These are phyloP conservation scores for Starmera caribaea DNA, from an alignment of 805 yeast species.

Conservation along the genomic window DNA sequence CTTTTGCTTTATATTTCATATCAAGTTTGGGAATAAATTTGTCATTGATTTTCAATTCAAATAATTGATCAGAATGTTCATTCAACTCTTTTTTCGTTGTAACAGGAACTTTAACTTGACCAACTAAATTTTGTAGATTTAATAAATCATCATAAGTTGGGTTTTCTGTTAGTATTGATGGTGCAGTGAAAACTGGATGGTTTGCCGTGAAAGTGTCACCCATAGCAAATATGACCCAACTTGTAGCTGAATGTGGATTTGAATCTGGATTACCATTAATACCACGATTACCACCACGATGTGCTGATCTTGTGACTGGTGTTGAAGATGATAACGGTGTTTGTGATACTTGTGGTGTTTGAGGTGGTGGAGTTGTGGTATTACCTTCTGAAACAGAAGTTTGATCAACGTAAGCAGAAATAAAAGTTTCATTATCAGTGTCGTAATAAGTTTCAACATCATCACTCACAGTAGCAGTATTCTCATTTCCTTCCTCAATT, in stretches of 20 bases:
- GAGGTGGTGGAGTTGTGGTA: too few relatives aligned
- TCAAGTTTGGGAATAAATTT: not conserved
- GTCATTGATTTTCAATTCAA: constrained; percentile 8
- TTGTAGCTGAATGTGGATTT: too few relatives aligned
- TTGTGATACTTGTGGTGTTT: too few relatives aligned
- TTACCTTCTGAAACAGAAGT: too few relatives aligned
- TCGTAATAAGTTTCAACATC: not conserved
- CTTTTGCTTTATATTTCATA: too few relatives aligned
- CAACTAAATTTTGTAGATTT: constrained; percentile 37
- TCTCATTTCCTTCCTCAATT: not conserved
- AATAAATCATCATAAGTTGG: constrained; percentile 43
- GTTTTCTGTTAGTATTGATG: constrained; percentile 35
- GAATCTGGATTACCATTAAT: too few relatives aligned
- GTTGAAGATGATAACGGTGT: too few relatives aligned
- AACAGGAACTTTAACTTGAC: constrained; percentile 33
- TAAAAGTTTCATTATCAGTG: too few relatives aligned
- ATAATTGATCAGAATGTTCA: constrained; percentile 26
- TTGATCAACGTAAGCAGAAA: too few relatives aligned
- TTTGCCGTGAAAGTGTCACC: constrained; percentile 43
- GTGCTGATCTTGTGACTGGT: too few relatives aligned
- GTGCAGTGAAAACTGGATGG: constrained; percentile 40
- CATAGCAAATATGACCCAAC: constrained; percentile 53
- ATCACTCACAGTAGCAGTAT: not conserved
- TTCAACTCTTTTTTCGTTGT: constrained; percentile 32
- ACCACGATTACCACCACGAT: too few relatives aligned